phyloP scores from a whole-genome alignment of 345 rosid genomes.

The Theobroma cacao region DNA sequence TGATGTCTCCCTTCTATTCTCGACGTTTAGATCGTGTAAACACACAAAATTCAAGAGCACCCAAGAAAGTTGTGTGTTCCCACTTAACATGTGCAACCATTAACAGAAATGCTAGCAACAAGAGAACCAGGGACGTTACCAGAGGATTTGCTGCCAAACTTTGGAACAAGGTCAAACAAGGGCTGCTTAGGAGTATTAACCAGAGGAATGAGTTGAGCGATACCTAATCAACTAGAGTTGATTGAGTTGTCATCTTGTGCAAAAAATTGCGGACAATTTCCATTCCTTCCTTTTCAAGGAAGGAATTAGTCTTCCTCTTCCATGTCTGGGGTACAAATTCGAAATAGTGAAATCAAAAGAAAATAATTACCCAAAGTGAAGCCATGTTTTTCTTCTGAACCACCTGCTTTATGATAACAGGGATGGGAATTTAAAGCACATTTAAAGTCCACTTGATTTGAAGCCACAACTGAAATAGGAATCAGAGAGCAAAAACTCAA shows the following conservation, averaged over 20 bases:
- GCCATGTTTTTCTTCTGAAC: neutral
- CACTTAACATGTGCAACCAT: neutral
- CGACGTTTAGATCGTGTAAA: slow-evolving; percentile 15
- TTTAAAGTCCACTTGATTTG: neutral
- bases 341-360: neutral
- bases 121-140: slow-evolving; percentile 3
- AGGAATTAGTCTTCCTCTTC: neutral
- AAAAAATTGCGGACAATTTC: neutral
- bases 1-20: slow-evolving; percentile 27
- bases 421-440: too few relatives aligned
- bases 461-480: neutral
- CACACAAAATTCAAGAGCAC: slow-evolving; percentile 19
- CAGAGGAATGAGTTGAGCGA: neutral
- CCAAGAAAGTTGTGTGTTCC: slow-evolving; percentile 18
- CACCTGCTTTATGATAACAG: neutral
- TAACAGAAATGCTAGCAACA: neutral
- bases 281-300: neutral
- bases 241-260: neutral
- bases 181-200: slow-evolving; percentile 21
- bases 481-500: neutral
- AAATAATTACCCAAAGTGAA: neutral
- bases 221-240: neutral
- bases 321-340: neutral
- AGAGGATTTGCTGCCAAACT: slow-evolving; percentile 31
- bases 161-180: slow-evolving; percentile 46